Evolutionary conservation across 495 filamentous ascomycete species (phyloP).

Genomic region (Penicillium canescens): DNA sequence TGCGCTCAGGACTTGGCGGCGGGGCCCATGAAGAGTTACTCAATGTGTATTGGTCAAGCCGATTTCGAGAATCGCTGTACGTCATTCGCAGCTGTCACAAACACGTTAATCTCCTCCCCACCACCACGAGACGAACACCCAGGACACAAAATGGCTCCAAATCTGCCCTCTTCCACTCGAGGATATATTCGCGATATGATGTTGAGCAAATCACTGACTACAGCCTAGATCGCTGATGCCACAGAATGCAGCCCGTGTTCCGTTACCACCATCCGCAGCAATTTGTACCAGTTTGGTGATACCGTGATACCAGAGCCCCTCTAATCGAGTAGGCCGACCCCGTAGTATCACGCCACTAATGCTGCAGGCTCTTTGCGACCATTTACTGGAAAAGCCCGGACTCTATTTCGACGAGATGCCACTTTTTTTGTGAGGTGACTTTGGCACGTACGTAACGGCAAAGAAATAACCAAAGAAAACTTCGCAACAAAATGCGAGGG

Average conservation of each 20-base stretch:
- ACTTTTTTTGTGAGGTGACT: conserved; percentile 17
- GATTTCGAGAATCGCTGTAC: too few species aligned
- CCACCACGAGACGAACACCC: too few species aligned
- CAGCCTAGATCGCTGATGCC: neutral
- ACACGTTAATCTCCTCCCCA: too few species aligned
- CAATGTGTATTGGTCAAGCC: too few species aligned
- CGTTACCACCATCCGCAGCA: conserved; percentile 1
- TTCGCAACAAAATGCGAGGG: conserved; percentile 21
- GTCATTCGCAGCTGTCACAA: too few species aligned
- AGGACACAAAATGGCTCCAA: conserved; percentile 5
- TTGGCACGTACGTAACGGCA: neutral
- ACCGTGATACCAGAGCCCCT: conserved; percentile 2
- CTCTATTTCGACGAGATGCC: conserved; percentile 21
- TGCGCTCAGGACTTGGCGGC: too few species aligned
- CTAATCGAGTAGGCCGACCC: neutral
- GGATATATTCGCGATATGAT: neutral
- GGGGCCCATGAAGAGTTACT: too few species aligned
- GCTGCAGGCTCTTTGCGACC: neutral
- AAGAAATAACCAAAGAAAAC: conserved; percentile 13
- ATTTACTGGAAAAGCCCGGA: neutral
- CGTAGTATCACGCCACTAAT: neutral
- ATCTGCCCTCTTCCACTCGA: conserved; percentile 4
- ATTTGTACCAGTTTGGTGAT: neutral
- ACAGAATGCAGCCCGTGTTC: neutral
- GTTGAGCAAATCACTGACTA: neutral